These are phyloP conservation scores for Crotalaria pallida DNA, from an alignment of 306 rosid species.

Conservation along the genomic window DNA sequence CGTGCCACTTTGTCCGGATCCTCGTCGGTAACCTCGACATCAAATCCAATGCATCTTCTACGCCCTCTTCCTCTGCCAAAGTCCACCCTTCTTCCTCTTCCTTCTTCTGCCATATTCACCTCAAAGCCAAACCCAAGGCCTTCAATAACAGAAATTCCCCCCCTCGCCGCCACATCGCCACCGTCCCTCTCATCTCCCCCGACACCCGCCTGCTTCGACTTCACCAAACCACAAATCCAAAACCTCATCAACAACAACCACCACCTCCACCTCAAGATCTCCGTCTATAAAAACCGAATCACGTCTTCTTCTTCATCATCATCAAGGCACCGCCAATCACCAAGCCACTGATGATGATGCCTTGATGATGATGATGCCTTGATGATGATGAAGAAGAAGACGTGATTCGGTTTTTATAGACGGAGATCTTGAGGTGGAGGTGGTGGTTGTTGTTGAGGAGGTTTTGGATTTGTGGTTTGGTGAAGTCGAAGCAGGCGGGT, in stretches of 20 bases:
- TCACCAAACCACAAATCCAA: conserved; percentile 44
- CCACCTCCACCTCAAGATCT: conserved; percentile 33
- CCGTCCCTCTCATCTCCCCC: conserved; percentile 37
- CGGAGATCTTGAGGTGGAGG: conserved; percentile 34
- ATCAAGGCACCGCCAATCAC: no score
- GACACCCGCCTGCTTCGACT: conserved; percentile 29
- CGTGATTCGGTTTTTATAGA: conserved; percentile 35
- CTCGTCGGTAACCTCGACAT: conserved; percentile 66
- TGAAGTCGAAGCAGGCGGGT: conserved; percentile 30
- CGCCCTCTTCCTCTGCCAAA: conserved; percentile 44
- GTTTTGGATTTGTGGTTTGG: conserved; percentile 42
- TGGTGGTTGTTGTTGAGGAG: no score
- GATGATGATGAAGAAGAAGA: no score
- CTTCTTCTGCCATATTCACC: conserved; percentile 59
- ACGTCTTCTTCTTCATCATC: no score
- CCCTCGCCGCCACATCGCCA: conserved; percentile 29
- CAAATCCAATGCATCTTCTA: conserved; percentile 42
- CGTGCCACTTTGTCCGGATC: conserved; percentile 72
- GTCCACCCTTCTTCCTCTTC: conserved; percentile 54
- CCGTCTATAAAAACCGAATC: conserved; percentile 37
- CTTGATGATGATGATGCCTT: no score
- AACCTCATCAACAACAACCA: conserved; percentile 13
- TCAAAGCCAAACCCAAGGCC: no score
- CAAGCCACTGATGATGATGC: no score
- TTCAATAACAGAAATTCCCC: conserved; percentile 20